A percentile compares a stretch with the other conserved stretches of the same genome.
These are phyloP conservation scores for Biscogniauxia marginata DNA, from an alignment of 2,329 filamentous ascomycete genomes.

Conservation along the genomic window DNA sequence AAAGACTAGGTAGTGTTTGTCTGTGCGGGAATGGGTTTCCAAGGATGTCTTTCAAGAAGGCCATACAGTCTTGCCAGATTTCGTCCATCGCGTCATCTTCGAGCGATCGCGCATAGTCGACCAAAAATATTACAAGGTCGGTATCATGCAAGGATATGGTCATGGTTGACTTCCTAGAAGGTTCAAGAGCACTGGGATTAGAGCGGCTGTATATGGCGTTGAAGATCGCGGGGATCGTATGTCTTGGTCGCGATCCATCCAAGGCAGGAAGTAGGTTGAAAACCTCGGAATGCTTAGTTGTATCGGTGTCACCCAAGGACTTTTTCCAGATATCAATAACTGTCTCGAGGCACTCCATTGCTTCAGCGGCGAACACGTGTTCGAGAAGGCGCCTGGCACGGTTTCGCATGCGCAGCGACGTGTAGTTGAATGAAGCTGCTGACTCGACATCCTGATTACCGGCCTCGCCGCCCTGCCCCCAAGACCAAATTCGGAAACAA, in stretches of 20 bases:
- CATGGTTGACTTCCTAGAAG: slow-evolving; percentile 79
- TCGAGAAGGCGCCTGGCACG: slow-evolving; percentile 84
- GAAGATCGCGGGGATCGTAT: slow-evolving; percentile 90
- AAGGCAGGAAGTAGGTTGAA: slow-evolving; percentile 87
- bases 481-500: slow-evolving; percentile 93
- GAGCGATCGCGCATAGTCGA: slow-evolving; percentile 84
- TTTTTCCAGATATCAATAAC: slow-evolving; percentile 80
- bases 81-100: slow-evolving; percentile 98
- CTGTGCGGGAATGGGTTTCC: slow-evolving; percentile 93
- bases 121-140: slow-evolving; percentile 83
- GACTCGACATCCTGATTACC: slow-evolving; percentile 63
- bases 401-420: slow-evolving; percentile 86
- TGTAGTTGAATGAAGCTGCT: slow-evolving; percentile 83
- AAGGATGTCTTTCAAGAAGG: slow-evolving; percentile 85
- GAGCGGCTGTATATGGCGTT: slow-evolving; percentile 95
- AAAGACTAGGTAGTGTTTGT: slow-evolving; percentile 79
- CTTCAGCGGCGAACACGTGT: slow-evolving; percentile 88
- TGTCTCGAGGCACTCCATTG: slow-evolving; percentile 90
- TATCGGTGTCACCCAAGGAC: slow-evolving; percentile 43
- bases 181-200: slow-evolving; percentile 77
- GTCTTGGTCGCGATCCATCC: slow-evolving; percentile 85
- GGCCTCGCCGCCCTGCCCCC: slow-evolving; percentile 68
- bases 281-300: slow-evolving; percentile 60
- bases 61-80: slow-evolving; percentile 93
- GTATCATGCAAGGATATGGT: slow-evolving; percentile 81